Percentiles rank a stretch among this genome's conserved stretches.
phyloP scores from a whole-genome alignment of 176 grass and related monocot genomes.

The Tuctoria greenei region DNA sequence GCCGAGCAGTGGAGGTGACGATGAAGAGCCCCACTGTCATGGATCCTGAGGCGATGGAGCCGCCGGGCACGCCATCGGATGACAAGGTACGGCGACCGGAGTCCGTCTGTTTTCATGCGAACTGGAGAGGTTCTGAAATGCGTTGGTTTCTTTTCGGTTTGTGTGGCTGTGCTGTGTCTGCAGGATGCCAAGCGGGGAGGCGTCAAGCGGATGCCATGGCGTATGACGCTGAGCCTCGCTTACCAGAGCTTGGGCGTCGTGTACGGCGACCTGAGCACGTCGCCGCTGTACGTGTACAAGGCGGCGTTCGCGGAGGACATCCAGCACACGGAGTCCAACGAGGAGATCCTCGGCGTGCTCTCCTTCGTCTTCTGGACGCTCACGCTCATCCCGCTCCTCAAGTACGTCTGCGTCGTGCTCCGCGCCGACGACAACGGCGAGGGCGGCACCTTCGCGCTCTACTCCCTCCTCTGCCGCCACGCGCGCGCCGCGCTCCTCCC shows the following conservation, averaged over 20 bases:
- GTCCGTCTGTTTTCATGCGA: slow-evolving; percentile 22
- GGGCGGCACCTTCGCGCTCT: slow-evolving; percentile 98
- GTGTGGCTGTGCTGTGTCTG: slow-evolving; percentile 1
- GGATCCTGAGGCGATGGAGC: slow-evolving; percentile 45
- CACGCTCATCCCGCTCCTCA: slow-evolving; percentile 88
- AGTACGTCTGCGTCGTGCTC: slow-evolving; percentile 97
- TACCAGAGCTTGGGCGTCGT: slow-evolving; percentile 96
- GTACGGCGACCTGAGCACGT: slow-evolving; percentile 94
- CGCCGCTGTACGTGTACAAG: slow-evolving; percentile 97
- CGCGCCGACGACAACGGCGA: slow-evolving; percentile 96
- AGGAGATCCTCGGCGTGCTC: slow-evolving; percentile 94
- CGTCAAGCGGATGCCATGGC: slow-evolving; percentile 54
- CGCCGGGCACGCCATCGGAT: slow-evolving; percentile 30
- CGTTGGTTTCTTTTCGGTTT: background rate
- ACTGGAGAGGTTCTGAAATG: slow-evolving; percentile 15
- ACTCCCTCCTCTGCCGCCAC: slow-evolving; percentile 92
- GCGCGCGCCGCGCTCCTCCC: slow-evolving; percentile 83
- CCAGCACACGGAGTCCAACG: slow-evolving; percentile 94
- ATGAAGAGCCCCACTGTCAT: slow-evolving; percentile 49
- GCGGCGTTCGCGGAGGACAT: slow-evolving; percentile 97
- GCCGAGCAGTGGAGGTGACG: background rate
- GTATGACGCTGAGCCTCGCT: slow-evolving; percentile 74
- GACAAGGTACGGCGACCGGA: slow-evolving; percentile 30
- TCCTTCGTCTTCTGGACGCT: slow-evolving; percentile 99
- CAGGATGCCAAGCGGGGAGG: slow-evolving; percentile 1